These are phyloP conservation scores for Arctium minus DNA, from an alignment of 129 eudicot species.

Conservation along the genomic window DNA sequence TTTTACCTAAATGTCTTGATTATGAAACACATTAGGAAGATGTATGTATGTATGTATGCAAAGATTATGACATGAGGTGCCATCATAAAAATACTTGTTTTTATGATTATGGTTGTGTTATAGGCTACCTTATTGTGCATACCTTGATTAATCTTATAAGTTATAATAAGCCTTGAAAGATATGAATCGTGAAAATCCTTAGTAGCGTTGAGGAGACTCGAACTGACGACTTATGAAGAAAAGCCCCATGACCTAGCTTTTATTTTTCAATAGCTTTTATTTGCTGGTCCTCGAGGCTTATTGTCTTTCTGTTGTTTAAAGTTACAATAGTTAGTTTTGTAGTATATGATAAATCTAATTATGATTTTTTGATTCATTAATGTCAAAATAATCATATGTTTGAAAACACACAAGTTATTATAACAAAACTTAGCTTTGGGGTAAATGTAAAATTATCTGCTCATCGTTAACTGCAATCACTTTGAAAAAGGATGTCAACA, in stretches of 20 bases:
- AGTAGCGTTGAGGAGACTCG: background rate
- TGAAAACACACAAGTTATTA: background rate
- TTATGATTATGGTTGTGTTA: slow-evolving; percentile 4
- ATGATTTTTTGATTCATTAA: background rate
- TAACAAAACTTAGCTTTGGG: background rate
- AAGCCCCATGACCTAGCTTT: no score
- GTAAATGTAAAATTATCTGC: background rate
- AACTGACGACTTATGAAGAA: no score
- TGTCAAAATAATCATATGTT: background rate
- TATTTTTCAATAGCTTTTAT: no score
- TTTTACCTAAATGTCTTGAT: slow-evolving; percentile 9
- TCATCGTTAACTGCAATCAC: no score
- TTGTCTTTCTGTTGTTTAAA: no score
- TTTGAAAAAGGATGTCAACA: no score
- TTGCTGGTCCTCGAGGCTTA: no score
- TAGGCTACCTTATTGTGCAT: no score
- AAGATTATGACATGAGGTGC: slow-evolving; percentile 22
- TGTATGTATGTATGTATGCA: slow-evolving; percentile 2
- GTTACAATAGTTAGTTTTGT: background rate
- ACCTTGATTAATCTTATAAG: no score
- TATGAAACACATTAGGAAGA: slow-evolving; percentile 8
- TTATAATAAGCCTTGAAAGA: no score
- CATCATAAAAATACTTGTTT: slow-evolving; percentile 16
- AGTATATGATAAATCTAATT: background rate
- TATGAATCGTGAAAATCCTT: no score